Evolutionary conservation across 352 stramenopile species (phyloP).

Genomic region (Pythium phragmiticola): DNA sequence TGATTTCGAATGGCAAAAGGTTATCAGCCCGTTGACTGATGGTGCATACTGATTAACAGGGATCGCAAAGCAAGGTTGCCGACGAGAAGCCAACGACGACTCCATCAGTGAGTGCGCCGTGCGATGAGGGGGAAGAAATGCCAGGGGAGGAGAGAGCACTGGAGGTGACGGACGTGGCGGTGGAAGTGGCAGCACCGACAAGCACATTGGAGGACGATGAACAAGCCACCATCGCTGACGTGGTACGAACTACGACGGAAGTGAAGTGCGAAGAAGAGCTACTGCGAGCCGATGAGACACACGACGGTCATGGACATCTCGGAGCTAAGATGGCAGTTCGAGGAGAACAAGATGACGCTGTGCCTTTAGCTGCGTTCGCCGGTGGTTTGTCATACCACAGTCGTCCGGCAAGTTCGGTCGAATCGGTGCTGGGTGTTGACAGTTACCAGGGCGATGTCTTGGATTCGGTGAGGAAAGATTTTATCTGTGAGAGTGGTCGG

Average conservation of each 20-base stretch:
- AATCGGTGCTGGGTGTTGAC: background rate
- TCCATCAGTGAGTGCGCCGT: background rate
- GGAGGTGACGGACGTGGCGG: background rate
- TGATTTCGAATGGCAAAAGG: background rate
- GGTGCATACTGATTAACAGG: background rate
- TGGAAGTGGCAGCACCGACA: background rate
- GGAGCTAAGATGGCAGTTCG: background rate
- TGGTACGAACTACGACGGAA: background rate
- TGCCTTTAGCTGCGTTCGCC: too few relatives aligned
- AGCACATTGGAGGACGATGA: background rate
- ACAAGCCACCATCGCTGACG: background rate
- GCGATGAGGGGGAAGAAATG: background rate
- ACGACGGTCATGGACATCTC: background rate
- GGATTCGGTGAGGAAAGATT: background rate
- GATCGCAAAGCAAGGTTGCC: background rate
- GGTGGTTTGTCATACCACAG: background rate
- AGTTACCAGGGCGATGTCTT: conserved; percentile 4
- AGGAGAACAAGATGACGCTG: background rate
- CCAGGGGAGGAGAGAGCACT: background rate
- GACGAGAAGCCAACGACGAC: background rate
- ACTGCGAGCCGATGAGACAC: background rate
- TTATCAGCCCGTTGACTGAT: background rate
- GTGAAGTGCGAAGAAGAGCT: background rate
- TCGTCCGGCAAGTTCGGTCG: conserved; percentile 1
- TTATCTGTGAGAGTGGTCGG: background rate